Evolutionary conservation across 495 filamentous ascomycete species (phyloP).

Genomic region (Podospora conica): DNA sequence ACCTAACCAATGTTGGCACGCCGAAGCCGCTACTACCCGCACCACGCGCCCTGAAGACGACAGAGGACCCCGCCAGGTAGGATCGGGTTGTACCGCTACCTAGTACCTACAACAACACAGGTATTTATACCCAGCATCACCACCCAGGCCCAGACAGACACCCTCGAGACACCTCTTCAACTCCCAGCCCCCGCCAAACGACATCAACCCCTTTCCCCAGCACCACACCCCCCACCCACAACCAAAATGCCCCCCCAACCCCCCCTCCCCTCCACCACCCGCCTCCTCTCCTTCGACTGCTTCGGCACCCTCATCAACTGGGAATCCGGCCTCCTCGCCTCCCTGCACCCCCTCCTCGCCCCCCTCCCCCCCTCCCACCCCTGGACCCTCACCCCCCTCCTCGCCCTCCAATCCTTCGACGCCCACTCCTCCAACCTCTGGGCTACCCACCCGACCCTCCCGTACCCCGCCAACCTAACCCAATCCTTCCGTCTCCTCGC

Average conservation of each 20-base stretch:
- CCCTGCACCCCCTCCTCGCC: constrained; percentile 37
- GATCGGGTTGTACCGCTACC: no score
- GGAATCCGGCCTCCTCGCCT: constrained; percentile 42
- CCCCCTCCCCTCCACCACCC: no score
- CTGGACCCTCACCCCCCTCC: constrained; percentile 30
- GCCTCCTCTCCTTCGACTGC: no score
- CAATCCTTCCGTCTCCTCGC: constrained; percentile 45
- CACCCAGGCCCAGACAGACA: no score
- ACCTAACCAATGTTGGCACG: neutral
- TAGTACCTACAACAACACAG: no score
- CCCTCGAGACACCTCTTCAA: neutral
- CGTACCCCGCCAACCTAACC: constrained; percentile 53
- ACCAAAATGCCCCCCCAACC: neutral
- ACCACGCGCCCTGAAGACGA: neutral
- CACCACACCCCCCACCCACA: neutral
- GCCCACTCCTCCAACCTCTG: constrained; percentile 35
- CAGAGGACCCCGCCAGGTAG: neutral
- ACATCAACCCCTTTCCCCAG: no score
- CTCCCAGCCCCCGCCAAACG: no score
- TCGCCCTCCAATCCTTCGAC: constrained; percentile 31
- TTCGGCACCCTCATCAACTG: constrained; percentile 81
- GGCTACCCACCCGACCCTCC: constrained; percentile 42
- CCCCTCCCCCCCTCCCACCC: constrained; percentile 38
- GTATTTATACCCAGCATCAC: neutral
- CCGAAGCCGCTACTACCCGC: neutral